Conservation (phyloP, 2,329 filamentous ascomycete genomes). For the Aspergillus puulaauensis region DNA sequence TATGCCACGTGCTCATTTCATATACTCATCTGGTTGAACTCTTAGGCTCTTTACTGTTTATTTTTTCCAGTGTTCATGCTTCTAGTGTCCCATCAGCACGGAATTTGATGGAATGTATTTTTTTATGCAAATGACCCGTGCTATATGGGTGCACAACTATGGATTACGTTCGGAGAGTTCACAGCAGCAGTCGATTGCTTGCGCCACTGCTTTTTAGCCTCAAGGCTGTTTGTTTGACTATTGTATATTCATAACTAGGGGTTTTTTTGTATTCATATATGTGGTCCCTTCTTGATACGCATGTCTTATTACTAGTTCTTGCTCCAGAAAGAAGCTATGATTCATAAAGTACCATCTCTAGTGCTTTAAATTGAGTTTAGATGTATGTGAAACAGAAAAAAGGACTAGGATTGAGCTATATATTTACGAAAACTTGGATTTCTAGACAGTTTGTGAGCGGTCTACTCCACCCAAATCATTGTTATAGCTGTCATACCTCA, state of each 20-base stretch:
- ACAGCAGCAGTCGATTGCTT: conserved; percentile 17
- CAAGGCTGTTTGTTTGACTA: neutral
- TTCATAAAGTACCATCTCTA: neutral
- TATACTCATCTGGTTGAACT: conserved; percentile 12
- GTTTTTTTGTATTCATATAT: conserved; percentile 10
- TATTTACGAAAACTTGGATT: neutral
- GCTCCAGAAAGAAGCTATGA: neutral
- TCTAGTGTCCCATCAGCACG: neutral
- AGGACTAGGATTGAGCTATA: neutral
- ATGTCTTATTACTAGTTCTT: neutral
- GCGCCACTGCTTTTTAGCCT: conserved; percentile 16
- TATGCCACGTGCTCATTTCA: conserved; percentile 9
- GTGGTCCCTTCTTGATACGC: neutral
- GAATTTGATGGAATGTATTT: conserved; percentile 2
- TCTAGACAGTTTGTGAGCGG: neutral
- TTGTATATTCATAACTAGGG: conserved; percentile 1
- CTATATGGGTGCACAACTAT: conserved; percentile 15
- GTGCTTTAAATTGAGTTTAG: neutral
- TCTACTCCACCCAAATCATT: neutral
- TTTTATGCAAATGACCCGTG: conserved; percentile 21
- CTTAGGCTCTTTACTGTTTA: conserved; percentile 5
- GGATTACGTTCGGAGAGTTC: conserved; percentile 9
- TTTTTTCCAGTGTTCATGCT: conserved; percentile 2
- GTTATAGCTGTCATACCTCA: neutral
- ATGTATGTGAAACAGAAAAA: neutral